Conservation (phyloP, 176 grass and related monocot genomes). For the Echinochloa phyllopogon region DNA sequence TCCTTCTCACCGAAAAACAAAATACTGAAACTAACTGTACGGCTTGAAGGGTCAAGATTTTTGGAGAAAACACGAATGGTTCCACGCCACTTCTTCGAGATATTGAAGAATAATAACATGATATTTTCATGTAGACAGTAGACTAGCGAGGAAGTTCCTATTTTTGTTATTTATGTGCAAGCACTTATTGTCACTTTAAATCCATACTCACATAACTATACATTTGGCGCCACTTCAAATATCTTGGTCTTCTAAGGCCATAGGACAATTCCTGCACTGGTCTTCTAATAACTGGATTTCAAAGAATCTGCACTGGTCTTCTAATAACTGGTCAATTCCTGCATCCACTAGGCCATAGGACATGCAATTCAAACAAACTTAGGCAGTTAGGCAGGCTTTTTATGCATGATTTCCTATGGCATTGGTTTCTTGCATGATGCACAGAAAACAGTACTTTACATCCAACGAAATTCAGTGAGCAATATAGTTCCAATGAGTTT, state of each 20-base stretch:
- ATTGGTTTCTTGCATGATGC: not conserved
- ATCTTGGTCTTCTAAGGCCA: no score
- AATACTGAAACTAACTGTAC: not conserved
- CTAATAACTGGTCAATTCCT: not conserved
- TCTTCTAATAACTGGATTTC: not conserved
- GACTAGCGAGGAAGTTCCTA: not conserved
- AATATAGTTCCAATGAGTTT: not conserved
- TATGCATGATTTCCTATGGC: not conserved
- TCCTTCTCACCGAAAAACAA: not conserved
- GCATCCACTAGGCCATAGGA: conserved; percentile 3
- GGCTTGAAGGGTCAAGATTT: not conserved
- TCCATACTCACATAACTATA: not conserved
- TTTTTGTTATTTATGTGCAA: conserved; percentile 4
- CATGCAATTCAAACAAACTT: conserved; percentile 2
- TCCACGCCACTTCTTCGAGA: conserved; percentile 5
- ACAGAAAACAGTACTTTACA: not conserved
- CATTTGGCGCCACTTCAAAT: not conserved
- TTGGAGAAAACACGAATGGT: conserved; percentile 11
- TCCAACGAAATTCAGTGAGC: not conserved
- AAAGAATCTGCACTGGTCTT: not conserved
- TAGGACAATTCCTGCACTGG: no score
- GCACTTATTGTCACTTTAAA: not conserved
- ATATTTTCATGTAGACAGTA: not conserved
- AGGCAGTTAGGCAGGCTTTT: not conserved
- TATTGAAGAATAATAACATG: not conserved